Base-by-base conservation (phyloP, 1,139 yeast genomes). In the Debaryomyces sp. region DNA sequence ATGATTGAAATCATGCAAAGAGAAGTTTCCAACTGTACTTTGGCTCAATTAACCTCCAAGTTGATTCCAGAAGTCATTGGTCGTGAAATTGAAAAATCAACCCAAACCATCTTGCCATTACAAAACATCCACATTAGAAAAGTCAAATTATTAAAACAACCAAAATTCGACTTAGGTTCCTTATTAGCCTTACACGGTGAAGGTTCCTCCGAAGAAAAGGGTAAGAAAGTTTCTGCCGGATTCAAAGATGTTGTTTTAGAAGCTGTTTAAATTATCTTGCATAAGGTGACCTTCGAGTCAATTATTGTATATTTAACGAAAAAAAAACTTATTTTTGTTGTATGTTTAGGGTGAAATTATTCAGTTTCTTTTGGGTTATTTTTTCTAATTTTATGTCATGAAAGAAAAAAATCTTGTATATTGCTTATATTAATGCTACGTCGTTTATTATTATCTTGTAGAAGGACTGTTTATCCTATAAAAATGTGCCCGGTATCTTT, bases 171-270 rank as follows among this genome's bases (percentile, higher is more conserved):
- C 65, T 74, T 76, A 64, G 79, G 80, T 64, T 66, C 80, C 59
- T 75, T 76, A 64, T 61, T 76, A 69, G 69, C 80, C 58, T 75
- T 76, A 64, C 81, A 76, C 68, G 81, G 81, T 64, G 81, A 76
- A 67, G 75, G 73, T 58, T 59, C 77, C 50, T 49, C 80, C 62
- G 80, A 76, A 65, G 80, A 76, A 66, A 75, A 76, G 67, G 81
- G 81, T 59, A 76, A 76, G 70, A 76, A 76, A 68, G 78, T 75
- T 54, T 64, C 78, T 53, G 64, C 77, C 57, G 78, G 76, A 60
- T 73, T 75, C 73, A 76, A 76, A 70, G 81, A 76, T 64, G 81
- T 76, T 64, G 78, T 76, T 60, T 75, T 76, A 68, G 81, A 73
- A 68, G 55, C 73, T 55, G 78, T 73, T 58, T 73, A 71, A 70